Conservation (phyloP, 2,329 filamentous ascomycete genomes). For the Pseudocercospora crystallina region DNA sequence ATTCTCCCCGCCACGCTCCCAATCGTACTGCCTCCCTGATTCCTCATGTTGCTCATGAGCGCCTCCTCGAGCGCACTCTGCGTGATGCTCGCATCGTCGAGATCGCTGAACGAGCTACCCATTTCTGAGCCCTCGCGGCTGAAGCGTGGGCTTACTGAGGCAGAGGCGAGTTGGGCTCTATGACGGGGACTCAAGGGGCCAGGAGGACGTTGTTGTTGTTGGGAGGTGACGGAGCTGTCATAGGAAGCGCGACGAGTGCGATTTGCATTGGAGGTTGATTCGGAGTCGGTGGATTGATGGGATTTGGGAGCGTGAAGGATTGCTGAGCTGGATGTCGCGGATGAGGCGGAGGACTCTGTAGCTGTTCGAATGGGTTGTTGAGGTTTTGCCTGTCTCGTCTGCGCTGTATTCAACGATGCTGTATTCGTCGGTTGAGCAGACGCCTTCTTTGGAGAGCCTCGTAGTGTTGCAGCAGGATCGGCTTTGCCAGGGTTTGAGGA, state of each 20-base stretch:
- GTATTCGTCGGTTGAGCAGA: not conserved
- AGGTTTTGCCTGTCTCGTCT: not conserved
- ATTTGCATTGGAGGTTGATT: not conserved
- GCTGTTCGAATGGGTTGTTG: conserved; percentile 11
- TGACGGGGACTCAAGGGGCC: conserved; percentile 53
- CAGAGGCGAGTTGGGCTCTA: conserved; percentile 57
- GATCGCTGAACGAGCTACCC: conserved; percentile 82
- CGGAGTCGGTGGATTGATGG: conserved; percentile 14
- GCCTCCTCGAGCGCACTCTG: conserved; percentile 79
- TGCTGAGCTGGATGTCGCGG: conserved; percentile 45
- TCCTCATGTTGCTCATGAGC: conserved; percentile 69
- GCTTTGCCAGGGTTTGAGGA: conserved; percentile 20
- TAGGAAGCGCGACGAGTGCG: conserved; percentile 4
- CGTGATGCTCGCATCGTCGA: conserved; percentile 79
- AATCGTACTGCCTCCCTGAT: conserved; percentile 36
- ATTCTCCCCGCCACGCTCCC: conserved; percentile 49
- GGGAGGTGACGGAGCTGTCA: conserved; percentile 6
- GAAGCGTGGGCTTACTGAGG: conserved; percentile 54
- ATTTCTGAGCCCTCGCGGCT: conserved; percentile 70
- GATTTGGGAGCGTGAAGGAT: not conserved
- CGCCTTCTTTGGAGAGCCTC: conserved; percentile 9
- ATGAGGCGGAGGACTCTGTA: conserved; percentile 20
- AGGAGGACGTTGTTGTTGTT: conserved; percentile 8
- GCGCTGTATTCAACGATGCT: not conserved
- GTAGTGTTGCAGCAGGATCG: conserved; percentile 26